Conservation (phyloP, 106 monocot genomes). For the Xerophyta viscosa region DNA sequence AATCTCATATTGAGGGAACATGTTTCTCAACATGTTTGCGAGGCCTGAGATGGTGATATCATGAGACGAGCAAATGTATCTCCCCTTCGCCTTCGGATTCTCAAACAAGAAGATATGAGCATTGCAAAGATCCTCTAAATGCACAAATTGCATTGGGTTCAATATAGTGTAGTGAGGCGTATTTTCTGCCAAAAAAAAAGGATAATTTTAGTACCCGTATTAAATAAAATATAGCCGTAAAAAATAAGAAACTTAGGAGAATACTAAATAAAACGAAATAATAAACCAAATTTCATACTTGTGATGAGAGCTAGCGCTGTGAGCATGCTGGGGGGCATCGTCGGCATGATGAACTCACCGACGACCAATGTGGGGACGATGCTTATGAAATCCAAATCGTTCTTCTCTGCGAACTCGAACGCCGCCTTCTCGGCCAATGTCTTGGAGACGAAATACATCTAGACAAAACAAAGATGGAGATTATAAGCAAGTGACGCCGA, state of each 20-base stretch:
- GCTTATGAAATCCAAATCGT: slow-evolving; percentile 45
- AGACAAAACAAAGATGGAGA: too few species aligned
- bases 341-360: slow-evolving; percentile 46
- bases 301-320: slow-evolving; percentile 57
- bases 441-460: slow-evolving; percentile 35
- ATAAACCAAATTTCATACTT: slow-evolving; percentile 8
- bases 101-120: slow-evolving; percentile 39
- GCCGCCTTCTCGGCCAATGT: neutral
- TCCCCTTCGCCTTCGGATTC: slow-evolving; percentile 20
- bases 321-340: slow-evolving; percentile 50
- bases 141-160: slow-evolving; percentile 8
- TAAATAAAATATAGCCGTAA: neutral
- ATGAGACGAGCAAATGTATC: slow-evolving; percentile 45
- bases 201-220: neutral
- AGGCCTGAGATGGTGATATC: slow-evolving; percentile 39
- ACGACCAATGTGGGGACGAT: slow-evolving; percentile 51
- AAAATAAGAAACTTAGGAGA: neutral
- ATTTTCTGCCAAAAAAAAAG: too few species aligned
- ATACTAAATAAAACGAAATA: neutral
- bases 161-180: too few species aligned
- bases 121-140: slow-evolving; percentile 30
- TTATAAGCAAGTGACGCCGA: too few species aligned
- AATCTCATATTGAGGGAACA: slow-evolving; percentile 40
- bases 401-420: slow-evolving; percentile 37
- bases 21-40: slow-evolving; percentile 27